Evolutionary conservation across 805 yeast species (phyloP), one percentile per base, ranked within the genome.

Genomic region (Candida piceae): DNA sequence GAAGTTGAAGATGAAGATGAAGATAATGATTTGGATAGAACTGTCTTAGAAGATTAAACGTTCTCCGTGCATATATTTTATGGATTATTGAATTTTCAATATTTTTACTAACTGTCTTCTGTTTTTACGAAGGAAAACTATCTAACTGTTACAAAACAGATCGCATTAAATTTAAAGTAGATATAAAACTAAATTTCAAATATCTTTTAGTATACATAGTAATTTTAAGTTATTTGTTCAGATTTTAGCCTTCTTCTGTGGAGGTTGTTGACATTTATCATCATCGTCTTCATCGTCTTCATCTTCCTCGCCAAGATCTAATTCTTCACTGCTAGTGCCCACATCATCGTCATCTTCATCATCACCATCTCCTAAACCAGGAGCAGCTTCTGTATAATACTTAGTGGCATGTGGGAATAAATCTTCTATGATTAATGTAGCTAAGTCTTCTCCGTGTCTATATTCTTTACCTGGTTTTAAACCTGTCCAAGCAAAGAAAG

Each of bases 401-500:
- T 82, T 84, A 17, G 86, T 78, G 4, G 96, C 93, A 48, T 80
- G 79, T 11, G 96, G 95, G 54, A 75, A 89, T 29, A 90, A 55
- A 50, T 89, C 96, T 31, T 87, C 95, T 5, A 76, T 67, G 11
- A 90, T 65, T 29, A 84, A 60, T 35, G 77, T 66, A 0, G 95
- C 85, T 37, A 89, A 67, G 9, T 80, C 87, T 42, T 80, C 90
- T 17, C 95, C 96, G 39, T 73, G 70, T 42, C 88, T 72, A 53
- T 78, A 85, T 55, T 79, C 93, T 60, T 78, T 84, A 1, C 86
- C 84, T 2, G 86, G 82, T 45, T 79, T 80, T 24, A 62, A 57
- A 0, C 95, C 95, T 1, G 93, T 82, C 89, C 94, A 88, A 32
- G 67, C 66, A 55, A 88, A 89, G 80, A 89, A 89, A 5, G 87